Evolutionary conservation across 306 rosid genomes (phyloP).

Genomic region (Cucumis hystrix): DNA sequence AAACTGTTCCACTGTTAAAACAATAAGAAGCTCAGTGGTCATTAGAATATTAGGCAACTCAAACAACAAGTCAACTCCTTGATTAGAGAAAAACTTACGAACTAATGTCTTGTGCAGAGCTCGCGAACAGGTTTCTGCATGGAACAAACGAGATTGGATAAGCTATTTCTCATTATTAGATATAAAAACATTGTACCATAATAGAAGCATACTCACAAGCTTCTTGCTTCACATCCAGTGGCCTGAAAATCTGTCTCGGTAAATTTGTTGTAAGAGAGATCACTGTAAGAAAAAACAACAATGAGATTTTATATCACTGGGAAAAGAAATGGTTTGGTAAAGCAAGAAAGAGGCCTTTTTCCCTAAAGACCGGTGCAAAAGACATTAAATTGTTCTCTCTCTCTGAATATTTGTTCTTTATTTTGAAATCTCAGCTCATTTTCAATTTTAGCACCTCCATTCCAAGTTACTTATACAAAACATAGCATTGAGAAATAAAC

Average conservation of each 20-base stretch:
- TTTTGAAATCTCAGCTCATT: not conserved
- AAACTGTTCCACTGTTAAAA: constrained; percentile 21
- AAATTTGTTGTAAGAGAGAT: constrained; percentile 46
- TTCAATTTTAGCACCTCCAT: not conserved
- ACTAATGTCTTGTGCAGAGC: constrained; percentile 20
- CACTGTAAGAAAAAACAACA: constrained; percentile 19
- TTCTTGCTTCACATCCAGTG: not conserved
- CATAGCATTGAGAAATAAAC: constrained; percentile 5
- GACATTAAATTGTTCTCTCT: not conserved
- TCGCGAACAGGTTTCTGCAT: constrained; percentile 45
- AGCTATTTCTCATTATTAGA: not conserved
- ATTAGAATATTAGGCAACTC: not conserved
- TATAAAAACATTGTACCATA: not conserved
- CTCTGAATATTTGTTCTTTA: not conserved
- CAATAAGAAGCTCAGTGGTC: not conserved
- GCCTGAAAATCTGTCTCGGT: not conserved
- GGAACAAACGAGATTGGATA: not conserved
- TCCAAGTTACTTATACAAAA: not conserved
- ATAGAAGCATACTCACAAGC: not conserved
- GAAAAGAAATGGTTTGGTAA: not conserved
- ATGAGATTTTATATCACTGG: not conserved
- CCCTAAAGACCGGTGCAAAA: not conserved
- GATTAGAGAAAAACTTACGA: constrained; percentile 28
- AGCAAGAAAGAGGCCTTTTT: not conserved
- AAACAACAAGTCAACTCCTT: not conserved